These are phyloP conservation scores for Hemileccinum rubropunctum DNA, from an alignment of 768 basidiomycete species.

Conservation along the genomic window DNA sequence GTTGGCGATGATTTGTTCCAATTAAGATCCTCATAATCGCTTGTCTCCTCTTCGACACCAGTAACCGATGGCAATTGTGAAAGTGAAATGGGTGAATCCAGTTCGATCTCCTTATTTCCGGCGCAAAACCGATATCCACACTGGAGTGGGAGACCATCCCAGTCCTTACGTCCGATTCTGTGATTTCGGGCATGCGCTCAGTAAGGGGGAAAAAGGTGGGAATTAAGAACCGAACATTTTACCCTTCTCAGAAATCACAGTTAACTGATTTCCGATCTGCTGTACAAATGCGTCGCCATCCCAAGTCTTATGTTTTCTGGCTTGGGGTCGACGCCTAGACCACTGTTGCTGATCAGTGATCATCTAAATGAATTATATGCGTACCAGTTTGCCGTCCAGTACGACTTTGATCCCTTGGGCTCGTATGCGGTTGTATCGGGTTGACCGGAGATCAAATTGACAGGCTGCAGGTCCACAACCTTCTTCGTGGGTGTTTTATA, in stretches of 20 bases:
- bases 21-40: conserved; percentile 19
- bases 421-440: conserved; percentile 6
- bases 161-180: conserved; percentile 61
- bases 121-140: conserved; percentile 43
- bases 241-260: conserved; percentile 68
- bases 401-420: conserved; percentile 27
- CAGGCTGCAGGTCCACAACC: conserved; percentile 39
- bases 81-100: conserved; percentile 49
- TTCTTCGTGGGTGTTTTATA: conserved; percentile 28
- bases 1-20: conserved; percentile 15
- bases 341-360: conserved; percentile 2
- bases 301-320: conserved; percentile 84
- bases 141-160: conserved; percentile 52
- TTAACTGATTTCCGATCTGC: conserved; percentile 46
- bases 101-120: conserved; percentile 59
- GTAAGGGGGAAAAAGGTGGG: neutral
- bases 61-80: conserved; percentile 50
- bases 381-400: conserved; percentile 74
- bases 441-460: conserved; percentile 32
- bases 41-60: conserved; percentile 30
- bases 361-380: conserved; percentile 11
- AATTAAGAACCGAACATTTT: conserved; percentile 47
- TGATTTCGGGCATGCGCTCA: conserved; percentile 6
- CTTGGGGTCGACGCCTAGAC: conserved; percentile 66
- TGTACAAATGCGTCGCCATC: conserved; percentile 74